phyloP scores from a whole-genome alignment of 495 filamentous ascomycete species.

The Lasiosphaeria hispida region DNA sequence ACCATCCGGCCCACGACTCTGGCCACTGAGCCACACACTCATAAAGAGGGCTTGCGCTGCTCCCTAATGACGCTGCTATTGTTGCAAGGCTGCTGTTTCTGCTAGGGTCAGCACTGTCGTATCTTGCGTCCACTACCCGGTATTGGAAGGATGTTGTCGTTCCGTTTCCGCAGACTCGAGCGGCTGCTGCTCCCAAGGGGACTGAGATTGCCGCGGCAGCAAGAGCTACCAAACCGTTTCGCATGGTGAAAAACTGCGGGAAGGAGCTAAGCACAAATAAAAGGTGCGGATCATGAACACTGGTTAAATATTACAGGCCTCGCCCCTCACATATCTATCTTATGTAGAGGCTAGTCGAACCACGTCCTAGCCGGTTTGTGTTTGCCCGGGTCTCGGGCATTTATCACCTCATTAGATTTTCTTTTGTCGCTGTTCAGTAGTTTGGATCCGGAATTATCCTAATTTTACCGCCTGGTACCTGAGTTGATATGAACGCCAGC shows the following conservation, averaged over 20 bases:
- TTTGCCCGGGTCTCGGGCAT: not conserved
- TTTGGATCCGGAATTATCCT: too few species aligned
- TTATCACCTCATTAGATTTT: too few species aligned
- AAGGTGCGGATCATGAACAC: not conserved
- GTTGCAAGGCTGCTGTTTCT: slow-evolving; percentile 29
- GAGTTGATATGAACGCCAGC: too few species aligned
- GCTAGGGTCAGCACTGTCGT: slow-evolving; percentile 34
- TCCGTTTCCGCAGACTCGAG: slow-evolving; percentile 28
- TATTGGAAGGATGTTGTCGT: slow-evolving; percentile 27
- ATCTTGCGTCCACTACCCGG: slow-evolving; percentile 33
- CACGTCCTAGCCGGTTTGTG: not conserved
- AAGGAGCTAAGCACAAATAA: not conserved
- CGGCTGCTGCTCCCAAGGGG: slow-evolving; percentile 16
- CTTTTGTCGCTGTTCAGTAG: too few species aligned
- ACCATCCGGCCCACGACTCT: slow-evolving; percentile 37
- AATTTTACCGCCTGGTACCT: too few species aligned
- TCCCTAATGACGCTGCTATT: slow-evolving; percentile 33
- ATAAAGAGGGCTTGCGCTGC: slow-evolving; percentile 29
- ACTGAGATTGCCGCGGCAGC: slow-evolving; percentile 16
- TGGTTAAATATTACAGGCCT: not conserved
- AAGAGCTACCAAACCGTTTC: slow-evolving; percentile 8
- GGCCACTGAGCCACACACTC: slow-evolving; percentile 43
- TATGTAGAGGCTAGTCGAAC: not conserved
- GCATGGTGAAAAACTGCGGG: not conserved
- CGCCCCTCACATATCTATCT: not conserved